A percentile compares a stretch with the other conserved stretches of the same genome.
Evolutionary conservation across 352 stramenopile genomes (phyloP).

Genomic region (Pythium vanterpoolii): DNA sequence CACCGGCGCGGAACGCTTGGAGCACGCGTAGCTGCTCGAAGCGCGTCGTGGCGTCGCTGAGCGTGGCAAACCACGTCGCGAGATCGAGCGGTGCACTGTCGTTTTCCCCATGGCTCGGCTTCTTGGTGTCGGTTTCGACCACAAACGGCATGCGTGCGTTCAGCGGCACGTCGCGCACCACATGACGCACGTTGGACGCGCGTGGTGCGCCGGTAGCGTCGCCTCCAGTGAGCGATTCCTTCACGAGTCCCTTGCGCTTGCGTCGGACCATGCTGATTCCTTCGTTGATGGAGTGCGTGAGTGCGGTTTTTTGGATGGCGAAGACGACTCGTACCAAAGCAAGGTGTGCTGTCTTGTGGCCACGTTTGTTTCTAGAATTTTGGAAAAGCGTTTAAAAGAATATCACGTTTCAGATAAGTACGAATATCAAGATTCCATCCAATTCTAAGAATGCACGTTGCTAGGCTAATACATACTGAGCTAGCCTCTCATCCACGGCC

Average conservation of each 20-base stretch:
- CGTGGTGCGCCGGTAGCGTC: conserved; percentile 21
- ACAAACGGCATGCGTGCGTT: conserved; percentile 35
- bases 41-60: conserved; percentile 29
- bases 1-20: conserved; percentile 67
- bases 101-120: conserved; percentile 13
- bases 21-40: conserved; percentile 76
- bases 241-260: conserved; percentile 73
- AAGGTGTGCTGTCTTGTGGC: no score
- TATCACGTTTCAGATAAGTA: no score
- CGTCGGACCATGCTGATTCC: conserved; percentile 60
- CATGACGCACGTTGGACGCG: conserved; percentile 31
- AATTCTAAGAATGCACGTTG: no score
- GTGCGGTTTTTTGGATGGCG: no score
- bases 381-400: no score
- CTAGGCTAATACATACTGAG: no score
- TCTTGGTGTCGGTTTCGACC: conserved; percentile 25
- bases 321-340: not conserved
- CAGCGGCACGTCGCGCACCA: conserved; percentile 28
- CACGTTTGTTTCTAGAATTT: no score
- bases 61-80: conserved; percentile 39
- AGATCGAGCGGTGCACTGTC: conserved; percentile 16
- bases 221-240: conserved; percentile 37
- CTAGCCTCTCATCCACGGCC: no score
- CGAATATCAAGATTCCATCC: no score
- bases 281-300: not conserved